Base-by-base conservation (phyloP, 1,284 basidiomycete species). In the Coriolopsis trogii region DNA sequence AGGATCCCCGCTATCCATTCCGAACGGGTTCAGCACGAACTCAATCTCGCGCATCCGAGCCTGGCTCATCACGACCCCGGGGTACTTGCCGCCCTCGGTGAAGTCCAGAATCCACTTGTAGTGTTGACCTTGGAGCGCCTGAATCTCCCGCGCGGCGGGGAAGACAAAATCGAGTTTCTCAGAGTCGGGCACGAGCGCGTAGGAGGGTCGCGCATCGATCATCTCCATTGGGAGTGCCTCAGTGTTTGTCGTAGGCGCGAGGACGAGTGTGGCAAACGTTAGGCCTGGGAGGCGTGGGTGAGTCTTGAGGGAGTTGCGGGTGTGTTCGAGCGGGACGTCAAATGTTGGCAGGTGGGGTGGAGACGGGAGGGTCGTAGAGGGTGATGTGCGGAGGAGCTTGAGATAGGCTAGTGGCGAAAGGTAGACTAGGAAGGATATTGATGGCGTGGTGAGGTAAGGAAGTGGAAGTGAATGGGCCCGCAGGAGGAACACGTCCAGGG, bases 21-120 rank as follows among this genome's bases (percentile, higher is more conserved):
- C 77, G 37, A 82, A 65, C 8, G 81, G 81, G 57, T 85, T 80
- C 21, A 87, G 71, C 8, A 85, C 72, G 9, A 77, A 69, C 59
- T 85, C 83, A 40, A 87, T 81, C 49, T 86, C 86, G 49, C 80
- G 78, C 79, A 91, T 81, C 44, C 85, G 76, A 20, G 77, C 76
- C 67, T 89, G 87, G 54, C 81, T 83, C 74, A 89, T 79, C 9
- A 89, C 80, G 37, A 91, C 67, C 15, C 88, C 88, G 15, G 67
- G 68, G 37, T 67, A 67, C 53, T 73, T 70, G 7, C 80, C 78
- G 37, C 76, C 75, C 34, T 79, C 71, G 2, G 86, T 87, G 62
- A 91, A 90, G 64, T 90, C 87, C 25, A 91, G 75, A 10, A 84
- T 71, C 85, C 87, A 91, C 1, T 74, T 70, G 64, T 80, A 74